Evolutionary conservation across 352 stramenopile genomes (phyloP).

Genomic region (Phytopythium sindhum): DNA sequence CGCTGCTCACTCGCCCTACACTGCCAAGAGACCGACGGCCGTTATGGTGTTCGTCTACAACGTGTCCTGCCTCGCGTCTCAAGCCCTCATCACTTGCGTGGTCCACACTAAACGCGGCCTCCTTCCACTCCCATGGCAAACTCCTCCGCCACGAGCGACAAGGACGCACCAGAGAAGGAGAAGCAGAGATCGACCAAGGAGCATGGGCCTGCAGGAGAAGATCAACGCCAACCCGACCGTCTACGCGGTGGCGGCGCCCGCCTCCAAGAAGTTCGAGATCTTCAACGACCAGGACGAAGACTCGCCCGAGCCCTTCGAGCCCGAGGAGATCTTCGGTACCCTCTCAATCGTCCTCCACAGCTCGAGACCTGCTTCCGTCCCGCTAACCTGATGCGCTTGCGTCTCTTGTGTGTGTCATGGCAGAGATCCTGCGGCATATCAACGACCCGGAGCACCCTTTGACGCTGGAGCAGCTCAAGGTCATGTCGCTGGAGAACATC

Average conservation of each 20-base stretch:
- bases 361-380: no score
- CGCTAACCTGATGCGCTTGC: background rate
- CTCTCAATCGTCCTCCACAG: background rate
- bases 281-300: constrained; percentile 62
- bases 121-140: no score
- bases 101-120: background rate
- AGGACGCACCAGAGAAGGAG: no score
- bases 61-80: no score
- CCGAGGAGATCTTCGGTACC: constrained; percentile 85
- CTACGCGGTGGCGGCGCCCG: constrained; percentile 64
- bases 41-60: no score
- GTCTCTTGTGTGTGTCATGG: constrained; percentile 1
- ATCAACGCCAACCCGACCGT: constrained; percentile 88
- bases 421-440: constrained; percentile 85
- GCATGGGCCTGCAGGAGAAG: constrained; percentile 76
- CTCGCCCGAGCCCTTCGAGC: constrained; percentile 71
- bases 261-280: constrained; percentile 59
- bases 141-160: no score
- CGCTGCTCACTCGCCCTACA: no score
- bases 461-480: constrained; percentile 93
- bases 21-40: no score
- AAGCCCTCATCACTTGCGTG: no score
- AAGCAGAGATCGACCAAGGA: background rate
- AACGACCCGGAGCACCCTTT: constrained; percentile 94
- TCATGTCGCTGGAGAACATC: constrained; percentile 90